Conservation (phyloP, 169 alveolate species). For the Plasmodium sp. region DNA sequence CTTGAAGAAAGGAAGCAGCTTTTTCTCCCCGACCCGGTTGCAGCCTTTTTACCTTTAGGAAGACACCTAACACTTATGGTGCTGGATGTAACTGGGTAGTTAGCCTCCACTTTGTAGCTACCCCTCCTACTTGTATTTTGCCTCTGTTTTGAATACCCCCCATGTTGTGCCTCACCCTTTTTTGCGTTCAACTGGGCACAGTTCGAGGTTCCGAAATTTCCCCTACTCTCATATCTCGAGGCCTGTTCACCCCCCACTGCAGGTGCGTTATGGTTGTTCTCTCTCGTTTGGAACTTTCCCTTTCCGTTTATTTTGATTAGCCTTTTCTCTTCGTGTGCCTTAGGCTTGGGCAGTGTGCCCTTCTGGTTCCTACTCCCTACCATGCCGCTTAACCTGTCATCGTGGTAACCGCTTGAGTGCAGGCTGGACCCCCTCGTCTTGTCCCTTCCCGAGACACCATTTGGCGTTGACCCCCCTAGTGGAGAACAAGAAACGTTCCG, state of each 20-base stretch:
- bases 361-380: neutral
- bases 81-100: neutral
- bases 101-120: neutral
- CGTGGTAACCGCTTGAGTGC: neutral
- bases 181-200: neutral
- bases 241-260: neutral
- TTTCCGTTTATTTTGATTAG: neutral
- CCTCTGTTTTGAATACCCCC: neutral
- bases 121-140: neutral
- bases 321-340: neutral
- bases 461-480: neutral
- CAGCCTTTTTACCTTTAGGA: neutral
- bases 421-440: neutral
- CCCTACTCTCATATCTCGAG: neutral
- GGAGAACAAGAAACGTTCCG: neutral
- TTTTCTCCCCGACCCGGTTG: neutral
- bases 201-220: neutral
- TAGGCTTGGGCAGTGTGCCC: neutral
- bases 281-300: neutral
- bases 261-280: neutral
- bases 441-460: neutral
- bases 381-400: neutral
- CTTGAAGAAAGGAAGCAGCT: conserved; percentile 1
- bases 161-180: neutral
- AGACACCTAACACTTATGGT: neutral